Evolutionary conservation across 2,329 filamentous ascomycete species (phyloP).

Genomic region (Aotearoamyces nothofagi): DNA sequence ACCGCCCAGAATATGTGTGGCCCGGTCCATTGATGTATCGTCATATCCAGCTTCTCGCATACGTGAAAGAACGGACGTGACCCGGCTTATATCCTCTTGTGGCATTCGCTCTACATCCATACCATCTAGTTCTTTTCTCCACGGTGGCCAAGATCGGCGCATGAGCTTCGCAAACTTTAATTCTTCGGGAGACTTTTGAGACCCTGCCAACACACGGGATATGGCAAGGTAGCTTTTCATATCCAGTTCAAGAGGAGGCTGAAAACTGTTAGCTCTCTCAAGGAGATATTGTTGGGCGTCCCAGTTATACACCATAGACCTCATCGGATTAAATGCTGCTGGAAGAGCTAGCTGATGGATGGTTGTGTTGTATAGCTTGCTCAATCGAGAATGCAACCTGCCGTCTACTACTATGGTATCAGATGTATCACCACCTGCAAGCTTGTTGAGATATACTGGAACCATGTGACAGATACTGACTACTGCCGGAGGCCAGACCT

Average conservation of each 20-base stretch:
- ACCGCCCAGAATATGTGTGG: constrained; percentile 37
- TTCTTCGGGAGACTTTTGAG: constrained; percentile 36
- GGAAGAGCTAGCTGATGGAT: constrained; percentile 23
- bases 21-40: constrained; percentile 28
- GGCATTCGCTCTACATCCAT: constrained; percentile 37
- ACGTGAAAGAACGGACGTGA: constrained; percentile 34
- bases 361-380: constrained; percentile 25
- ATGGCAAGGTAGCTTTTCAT: constrained; percentile 37
- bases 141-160: constrained; percentile 43
- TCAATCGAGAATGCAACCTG: constrained; percentile 8
- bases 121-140: constrained; percentile 38
- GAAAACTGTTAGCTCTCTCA: constrained; percentile 30
- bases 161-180: constrained; percentile 30
- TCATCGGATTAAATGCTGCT: constrained; percentile 19
- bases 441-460: constrained; percentile 7
- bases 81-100: constrained; percentile 37
- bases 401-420: constrained; percentile 2
- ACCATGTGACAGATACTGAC: constrained; percentile 12
- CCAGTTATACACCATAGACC: constrained; percentile 35
- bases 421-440: neutral
- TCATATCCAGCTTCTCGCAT: constrained; percentile 41
- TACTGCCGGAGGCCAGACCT: constrained; percentile 14
- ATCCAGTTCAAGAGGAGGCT: constrained; percentile 34
- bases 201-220: constrained; percentile 33
- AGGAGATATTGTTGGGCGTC: constrained; percentile 39